Evolutionary conservation across 2,329 filamentous ascomycete genomes (phyloP).

Genomic region (Stenocarpella maydis): DNA sequence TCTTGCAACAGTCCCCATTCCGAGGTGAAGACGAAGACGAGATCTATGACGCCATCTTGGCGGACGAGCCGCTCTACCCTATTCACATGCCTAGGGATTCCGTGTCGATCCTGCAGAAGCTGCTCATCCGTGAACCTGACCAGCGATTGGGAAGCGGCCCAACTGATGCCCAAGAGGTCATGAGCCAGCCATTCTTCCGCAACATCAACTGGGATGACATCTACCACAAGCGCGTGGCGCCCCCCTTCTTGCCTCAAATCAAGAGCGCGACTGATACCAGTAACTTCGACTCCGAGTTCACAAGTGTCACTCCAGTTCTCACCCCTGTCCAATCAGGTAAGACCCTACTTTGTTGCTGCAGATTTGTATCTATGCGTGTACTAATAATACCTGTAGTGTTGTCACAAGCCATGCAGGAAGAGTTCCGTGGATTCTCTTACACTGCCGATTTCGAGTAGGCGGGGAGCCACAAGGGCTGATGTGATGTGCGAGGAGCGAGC

Average conservation of each 20-base stretch:
- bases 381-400: constrained; percentile 67
- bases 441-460: constrained; percentile 84
- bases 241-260: constrained; percentile 90
- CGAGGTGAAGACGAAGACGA: constrained; percentile 98
- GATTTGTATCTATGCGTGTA: constrained; percentile 6
- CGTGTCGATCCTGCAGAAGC: constrained; percentile 96
- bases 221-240: constrained; percentile 89
- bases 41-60: constrained; percentile 98
- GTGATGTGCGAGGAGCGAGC: constrained; percentile 1
- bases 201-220: constrained; percentile 99
- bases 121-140: constrained; percentile 94
- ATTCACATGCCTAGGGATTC: constrained; percentile 99
- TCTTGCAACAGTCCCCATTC: constrained; percentile 98
- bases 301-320: constrained; percentile 94
- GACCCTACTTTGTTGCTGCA: constrained; percentile 45
- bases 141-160: constrained; percentile 91
- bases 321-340: constrained; percentile 97
- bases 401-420: constrained; percentile 98
- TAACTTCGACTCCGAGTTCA: constrained; percentile 99
- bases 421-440: constrained; percentile 99
- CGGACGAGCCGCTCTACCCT: constrained; percentile 95
- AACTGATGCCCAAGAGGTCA: constrained; percentile 97
- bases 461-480: neutral
- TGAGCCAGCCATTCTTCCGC: constrained; percentile 98
- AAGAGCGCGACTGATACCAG: constrained; percentile 96